These are phyloP conservation scores for Neurospora sp. DNA, from an alignment of 495 filamentous ascomycete genomes.

Conservation along the genomic window DNA sequence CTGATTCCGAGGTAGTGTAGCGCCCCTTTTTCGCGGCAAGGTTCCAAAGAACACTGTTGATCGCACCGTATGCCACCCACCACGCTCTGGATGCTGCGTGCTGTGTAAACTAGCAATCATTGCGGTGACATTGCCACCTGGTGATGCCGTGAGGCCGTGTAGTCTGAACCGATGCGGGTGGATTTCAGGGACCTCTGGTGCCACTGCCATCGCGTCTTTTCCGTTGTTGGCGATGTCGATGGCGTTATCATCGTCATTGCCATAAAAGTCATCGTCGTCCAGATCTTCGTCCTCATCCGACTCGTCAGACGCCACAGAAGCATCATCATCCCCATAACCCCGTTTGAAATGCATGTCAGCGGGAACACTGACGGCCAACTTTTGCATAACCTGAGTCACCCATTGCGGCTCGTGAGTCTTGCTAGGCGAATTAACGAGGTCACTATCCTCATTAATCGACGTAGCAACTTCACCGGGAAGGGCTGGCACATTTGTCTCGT, in stretches of 20 bases:
- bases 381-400: conserved; percentile 31
- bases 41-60: conserved; percentile 31
- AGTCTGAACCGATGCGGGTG: conserved; percentile 35
- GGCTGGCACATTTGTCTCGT: conserved; percentile 28
- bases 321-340: conserved; percentile 11
- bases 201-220: conserved; percentile 10
- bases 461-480: conserved; percentile 10
- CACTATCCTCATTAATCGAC: neutral
- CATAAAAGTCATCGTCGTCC: conserved; percentile 6
- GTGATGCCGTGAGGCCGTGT: conserved; percentile 32
- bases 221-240: conserved; percentile 2
- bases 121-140: conserved; percentile 33
- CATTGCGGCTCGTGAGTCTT: conserved; percentile 22
- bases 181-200: conserved; percentile 23
- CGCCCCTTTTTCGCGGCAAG: conserved; percentile 6
- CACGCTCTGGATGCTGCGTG: conserved; percentile 28
- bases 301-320: conserved; percentile 15
- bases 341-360: conserved; percentile 16
- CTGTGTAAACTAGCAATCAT: conserved; percentile 29
- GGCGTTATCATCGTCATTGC: conserved; percentile 11
- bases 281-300: conserved; percentile 11
- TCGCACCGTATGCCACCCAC: conserved; percentile 31
- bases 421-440: neutral
- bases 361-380: conserved; percentile 23
- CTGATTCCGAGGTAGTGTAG: neutral